Evolutionary conservation across 495 filamentous ascomycete species (phyloP), one percentile per base, ranked within the genome.

Genomic region (Physcia stellaris): DNA sequence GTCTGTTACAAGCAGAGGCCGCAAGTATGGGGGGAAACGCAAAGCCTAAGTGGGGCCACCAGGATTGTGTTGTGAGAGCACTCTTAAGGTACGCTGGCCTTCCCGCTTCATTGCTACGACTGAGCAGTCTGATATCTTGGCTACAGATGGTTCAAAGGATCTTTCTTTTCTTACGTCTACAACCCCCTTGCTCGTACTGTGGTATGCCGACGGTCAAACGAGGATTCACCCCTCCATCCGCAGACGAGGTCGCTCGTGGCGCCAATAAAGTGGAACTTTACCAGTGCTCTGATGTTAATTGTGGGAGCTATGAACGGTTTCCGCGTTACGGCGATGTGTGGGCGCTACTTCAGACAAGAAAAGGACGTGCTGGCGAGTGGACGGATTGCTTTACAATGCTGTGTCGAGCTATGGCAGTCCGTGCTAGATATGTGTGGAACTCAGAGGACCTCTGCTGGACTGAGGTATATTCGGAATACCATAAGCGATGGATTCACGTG

Each of bases 351-450:
- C 80, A 93, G 56, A 86, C 83, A 32, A 64, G 82, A 40, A 73
- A 79, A 43, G 90, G 90, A 19, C 75, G 90, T 41, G 79, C 73
- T 39, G 92, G 90, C 35, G 90, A 99, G 63, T 99, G 92, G 87
- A 87, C 82, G 37, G 95, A 95, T 58, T 94, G 87, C 63, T 99
- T 99, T 62, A 86, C 80, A 58, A 99, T 99, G 90, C 70, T 99
- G 16, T 96, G 90, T 61, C 74, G 90, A 30, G 90, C 90, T 5
- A 73, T 96, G 21, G 87, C 87, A 23, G 80, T 77, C 24, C 73
- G 92, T 31, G 90, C 95, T 13, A 74, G 90, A 46, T 98, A 92
- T 92, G 84, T 98, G 20, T 98, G 92, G 92, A 95, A 95, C 46
- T 77, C 80, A 22, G 90, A 99, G 59, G 92, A 99, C 57, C 80